Percentiles rank a stretch among this genome's conserved stretches.
Evolutionary conservation across 257 asterid genomes (phyloP).

Genomic region (Leptodermis oblonga): DNA sequence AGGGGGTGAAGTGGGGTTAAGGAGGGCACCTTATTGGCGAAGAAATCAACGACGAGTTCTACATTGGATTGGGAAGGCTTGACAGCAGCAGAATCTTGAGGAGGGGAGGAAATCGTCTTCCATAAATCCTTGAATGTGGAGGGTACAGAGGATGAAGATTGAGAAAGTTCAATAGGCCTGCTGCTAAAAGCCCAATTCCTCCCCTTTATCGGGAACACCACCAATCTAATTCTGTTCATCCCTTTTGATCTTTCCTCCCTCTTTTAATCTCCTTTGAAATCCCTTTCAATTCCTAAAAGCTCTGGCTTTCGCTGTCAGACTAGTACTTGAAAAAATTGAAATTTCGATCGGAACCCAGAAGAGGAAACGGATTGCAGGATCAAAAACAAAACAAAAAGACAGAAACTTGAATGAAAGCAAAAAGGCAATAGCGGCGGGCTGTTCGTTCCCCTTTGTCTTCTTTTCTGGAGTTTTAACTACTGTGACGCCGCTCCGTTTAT

Average conservation of each 20-base stretch:
- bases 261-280: not conserved
- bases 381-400: too few species aligned
- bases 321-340: not conserved
- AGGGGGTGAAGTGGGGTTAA: not conserved
- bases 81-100: conserved; percentile 16
- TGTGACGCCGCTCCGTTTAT: not conserved
- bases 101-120: conserved; percentile 37
- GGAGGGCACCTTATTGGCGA: conserved; percentile 52
- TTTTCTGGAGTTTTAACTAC: not conserved
- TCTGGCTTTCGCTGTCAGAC: not conserved
- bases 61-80: conserved; percentile 35
- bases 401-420: not conserved
- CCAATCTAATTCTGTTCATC: conserved; percentile 69
- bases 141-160: conserved; percentile 53
- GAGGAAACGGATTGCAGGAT: not conserved
- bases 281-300: not conserved
- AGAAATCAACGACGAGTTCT: conserved; percentile 73
- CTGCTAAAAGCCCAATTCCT: conserved; percentile 92
- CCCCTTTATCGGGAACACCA: conserved; percentile 85
- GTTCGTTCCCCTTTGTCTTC: not conserved
- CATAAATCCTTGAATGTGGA: conserved; percentile 70
- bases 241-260: conserved; percentile 3
- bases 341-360: not conserved
- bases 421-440: conserved; percentile 12
- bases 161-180: conserved; percentile 57